Percentiles rank a stretch among this genome's conserved stretches.
Conservation (phyloP, 1,284 basidiomycete genomes). For the Schizophyllum amplum region DNA sequence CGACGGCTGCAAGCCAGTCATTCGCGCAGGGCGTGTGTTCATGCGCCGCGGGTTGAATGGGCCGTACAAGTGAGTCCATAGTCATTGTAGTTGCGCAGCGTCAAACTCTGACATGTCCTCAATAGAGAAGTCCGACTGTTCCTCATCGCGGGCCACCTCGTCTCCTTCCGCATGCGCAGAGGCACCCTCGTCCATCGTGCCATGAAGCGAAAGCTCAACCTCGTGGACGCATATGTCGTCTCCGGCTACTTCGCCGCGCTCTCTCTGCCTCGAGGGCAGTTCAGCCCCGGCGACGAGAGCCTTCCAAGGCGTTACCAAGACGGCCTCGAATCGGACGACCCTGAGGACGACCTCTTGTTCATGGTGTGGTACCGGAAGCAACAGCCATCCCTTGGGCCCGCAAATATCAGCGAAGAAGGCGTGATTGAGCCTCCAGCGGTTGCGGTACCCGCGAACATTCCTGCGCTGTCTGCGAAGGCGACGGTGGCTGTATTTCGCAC, state of each 20-base stretch:
- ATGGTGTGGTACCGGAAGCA: slow-evolving; percentile 55
- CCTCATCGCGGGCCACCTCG: slow-evolving; percentile 55
- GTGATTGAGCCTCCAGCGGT: slow-evolving; percentile 4
- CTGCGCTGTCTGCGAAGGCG: slow-evolving; percentile 52
- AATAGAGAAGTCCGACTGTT: slow-evolving; percentile 60
- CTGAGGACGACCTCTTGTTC: slow-evolving; percentile 69
- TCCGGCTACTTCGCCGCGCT: slow-evolving; percentile 72
- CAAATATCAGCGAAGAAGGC: slow-evolving; percentile 2
- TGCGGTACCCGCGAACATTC: slow-evolving; percentile 22
- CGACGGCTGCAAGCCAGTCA: slow-evolving; percentile 64
- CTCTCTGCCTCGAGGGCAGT: slow-evolving; percentile 52
- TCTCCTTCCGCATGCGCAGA: slow-evolving; percentile 52
- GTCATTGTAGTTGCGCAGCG: slow-evolving; percentile 1
- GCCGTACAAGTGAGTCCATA: slow-evolving; percentile 54
- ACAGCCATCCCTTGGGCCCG: slow-evolving; percentile 14
- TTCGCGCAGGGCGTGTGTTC: slow-evolving; percentile 64
- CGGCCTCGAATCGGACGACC: slow-evolving; percentile 70
- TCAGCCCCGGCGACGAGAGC: slow-evolving; percentile 40
- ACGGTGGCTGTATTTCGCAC: slow-evolving; percentile 65
- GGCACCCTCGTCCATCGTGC: slow-evolving; percentile 42
- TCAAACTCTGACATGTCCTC: slow-evolving; percentile 4
- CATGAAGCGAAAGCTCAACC: slow-evolving; percentile 42
- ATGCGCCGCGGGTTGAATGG: slow-evolving; percentile 59
- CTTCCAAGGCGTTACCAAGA: slow-evolving; percentile 68
- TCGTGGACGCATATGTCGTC: slow-evolving; percentile 69